A percentile compares a stretch with the other conserved stretches of the same genome.
phyloP scores from a whole-genome alignment of 2,329 filamentous ascomycete species.

The Neofusicoccum kwambonambiense region DNA sequence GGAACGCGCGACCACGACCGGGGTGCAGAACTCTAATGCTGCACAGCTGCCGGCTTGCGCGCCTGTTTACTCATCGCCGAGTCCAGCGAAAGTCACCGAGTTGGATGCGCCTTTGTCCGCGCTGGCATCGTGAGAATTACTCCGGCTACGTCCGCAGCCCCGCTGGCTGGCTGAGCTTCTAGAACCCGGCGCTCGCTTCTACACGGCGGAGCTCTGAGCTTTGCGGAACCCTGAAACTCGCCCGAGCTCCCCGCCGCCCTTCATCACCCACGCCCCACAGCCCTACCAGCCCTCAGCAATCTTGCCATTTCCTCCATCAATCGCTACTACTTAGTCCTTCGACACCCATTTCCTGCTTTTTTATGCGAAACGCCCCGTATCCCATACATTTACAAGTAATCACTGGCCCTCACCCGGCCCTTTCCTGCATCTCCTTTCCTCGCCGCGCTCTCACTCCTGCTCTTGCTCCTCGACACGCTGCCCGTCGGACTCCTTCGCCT shows the following conservation, averaged over 20 bases:
- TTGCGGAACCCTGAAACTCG: constrained; percentile 4
- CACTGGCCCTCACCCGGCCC: constrained; percentile 27
- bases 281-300: constrained; percentile 2
- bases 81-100: too few species aligned
- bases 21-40: too few species aligned
- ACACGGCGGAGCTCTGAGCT: background rate
- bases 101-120: too few species aligned
- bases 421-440: constrained; percentile 21
- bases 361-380: background rate
- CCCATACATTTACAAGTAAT: constrained; percentile 24
- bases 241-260: background rate
- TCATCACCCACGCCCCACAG: background rate
- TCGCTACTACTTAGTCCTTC: background rate
- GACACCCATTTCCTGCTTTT: background rate
- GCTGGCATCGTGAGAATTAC: background rate
- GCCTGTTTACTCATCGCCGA: too few species aligned
- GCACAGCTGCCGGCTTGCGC: too few species aligned
- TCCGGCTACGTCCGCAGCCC: background rate
- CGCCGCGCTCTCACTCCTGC: constrained; percentile 16
- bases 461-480: constrained; percentile 14
- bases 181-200: background rate
- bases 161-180: background rate
- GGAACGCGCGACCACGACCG: background rate
- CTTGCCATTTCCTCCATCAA: background rate
- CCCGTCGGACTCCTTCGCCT: constrained; percentile 4